Base-by-base conservation (phyloP, 441 rosid genomes). In the Populus hybrid region DNA sequence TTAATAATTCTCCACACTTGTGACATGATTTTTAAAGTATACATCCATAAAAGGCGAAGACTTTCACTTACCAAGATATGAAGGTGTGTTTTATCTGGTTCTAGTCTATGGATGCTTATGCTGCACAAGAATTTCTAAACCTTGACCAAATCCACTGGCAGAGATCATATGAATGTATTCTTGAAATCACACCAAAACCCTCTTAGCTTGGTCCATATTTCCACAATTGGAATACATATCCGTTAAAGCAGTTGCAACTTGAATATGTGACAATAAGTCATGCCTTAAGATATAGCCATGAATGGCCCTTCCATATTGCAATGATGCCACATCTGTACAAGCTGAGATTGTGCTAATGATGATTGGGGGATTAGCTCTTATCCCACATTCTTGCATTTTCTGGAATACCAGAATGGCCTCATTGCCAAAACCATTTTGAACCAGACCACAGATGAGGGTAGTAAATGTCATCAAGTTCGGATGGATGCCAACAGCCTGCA, bases 201-300 rank as follows among this genome's bases (percentile, higher is more conserved):
- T 72, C 75, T 78, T 79, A 69, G 89, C 90, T 80, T 77, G 79
- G 79, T 82, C 79, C 69, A 82, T 71, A 23, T 79, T 78, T 81
- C 95, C 95, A 82, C 87, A 86, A 83, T 87, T 89, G 70, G 89
- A 85, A 79, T 89, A 90, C 93, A 92, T 85, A 82, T 90, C 91
- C 67, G 86, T 81, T 77, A 90, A 79, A 38, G 91, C 85, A 68
- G 89, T 90, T 69, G 84, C 84, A 63, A 84, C 30, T 23, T 82
- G 76, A 78, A 77, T 73, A 9, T 67, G 77, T 65, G 81, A 78
- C 72, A 69, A 78, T 65, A 79, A 84, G 26, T 75, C 83, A 73
- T 82, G 87, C 86, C 91, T 87, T 78, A 77, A 68, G 34, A 81
- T 80, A 78, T 86, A 86, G 66, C 90, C 91, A 76, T 90, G 94